phyloP scores from a whole-genome alignment of 75 land plant genomes.

The Selaginella moellendorffii region DNA sequence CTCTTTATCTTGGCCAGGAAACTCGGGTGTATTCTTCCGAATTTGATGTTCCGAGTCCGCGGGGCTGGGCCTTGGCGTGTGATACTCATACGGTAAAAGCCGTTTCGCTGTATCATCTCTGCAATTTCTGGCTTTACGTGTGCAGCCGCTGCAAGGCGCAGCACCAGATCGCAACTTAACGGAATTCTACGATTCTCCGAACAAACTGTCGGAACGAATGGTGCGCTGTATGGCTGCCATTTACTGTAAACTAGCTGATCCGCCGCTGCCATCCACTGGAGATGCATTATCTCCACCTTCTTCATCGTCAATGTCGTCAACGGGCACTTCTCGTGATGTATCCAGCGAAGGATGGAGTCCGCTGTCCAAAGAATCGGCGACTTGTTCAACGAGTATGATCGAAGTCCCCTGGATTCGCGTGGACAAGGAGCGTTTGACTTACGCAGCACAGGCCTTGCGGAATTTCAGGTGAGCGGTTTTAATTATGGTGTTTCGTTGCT shows the following conservation, averaged over 20 bases:
- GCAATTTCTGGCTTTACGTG: too few relatives aligned
- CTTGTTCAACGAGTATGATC: constrained; percentile 38
- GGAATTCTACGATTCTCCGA: constrained; percentile 19
- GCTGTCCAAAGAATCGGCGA: constrained; percentile 6
- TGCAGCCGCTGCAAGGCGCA: too few relatives aligned
- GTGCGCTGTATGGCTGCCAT: constrained; percentile 72
- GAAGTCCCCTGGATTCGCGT: constrained; percentile 53
- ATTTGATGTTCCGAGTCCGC: neutral
- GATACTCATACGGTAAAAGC: too few relatives aligned
- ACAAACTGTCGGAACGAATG: constrained; percentile 72
- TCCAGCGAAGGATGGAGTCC: constrained; percentile 17
- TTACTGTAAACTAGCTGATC: constrained; percentile 44
- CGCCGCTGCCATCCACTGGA: constrained; percentile 24
- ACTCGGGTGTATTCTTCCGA: constrained; percentile 8
- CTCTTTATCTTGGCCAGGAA: constrained; percentile 10
- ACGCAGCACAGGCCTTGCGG: constrained; percentile 47
- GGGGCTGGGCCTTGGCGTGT: neutral
- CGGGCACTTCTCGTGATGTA: constrained; percentile 32
- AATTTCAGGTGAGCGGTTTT: constrained; percentile 64
- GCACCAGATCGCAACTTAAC: too few relatives aligned
- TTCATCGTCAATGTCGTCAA: constrained; percentile 27
- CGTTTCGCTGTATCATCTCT: too few relatives aligned
- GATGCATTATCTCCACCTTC: constrained; percentile 27
- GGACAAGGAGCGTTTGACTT: constrained; percentile 37
- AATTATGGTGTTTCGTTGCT: too few relatives aligned